These are phyloP conservation scores for Rasamsonia emersonii DNA, from an alignment of 2,329 filamentous ascomycete genomes.

Conservation along the genomic window DNA sequence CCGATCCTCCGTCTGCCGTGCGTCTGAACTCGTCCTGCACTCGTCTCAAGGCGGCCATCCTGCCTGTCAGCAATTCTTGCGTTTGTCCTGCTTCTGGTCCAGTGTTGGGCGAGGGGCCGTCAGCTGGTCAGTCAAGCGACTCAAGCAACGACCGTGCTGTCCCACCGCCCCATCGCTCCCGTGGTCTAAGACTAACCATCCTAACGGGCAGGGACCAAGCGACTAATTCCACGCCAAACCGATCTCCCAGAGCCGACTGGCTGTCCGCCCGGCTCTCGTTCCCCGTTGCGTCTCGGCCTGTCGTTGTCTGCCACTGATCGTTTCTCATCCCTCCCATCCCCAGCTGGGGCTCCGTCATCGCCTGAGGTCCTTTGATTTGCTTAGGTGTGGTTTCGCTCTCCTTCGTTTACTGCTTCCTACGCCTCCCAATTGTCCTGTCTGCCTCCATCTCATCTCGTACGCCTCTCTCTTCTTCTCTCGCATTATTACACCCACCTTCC, in stretches of 20 bases:
- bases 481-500: conserved; percentile 11
- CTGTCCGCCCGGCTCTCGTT: neutral
- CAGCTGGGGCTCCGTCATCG: neutral
- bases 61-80: too few relatives aligned
- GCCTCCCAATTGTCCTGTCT: conserved; percentile 17
- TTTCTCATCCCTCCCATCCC: conserved; percentile 7
- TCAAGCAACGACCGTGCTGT: too few relatives aligned
- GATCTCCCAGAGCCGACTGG: neutral
- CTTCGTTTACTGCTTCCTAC: neutral
- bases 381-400: conserved; percentile 1
- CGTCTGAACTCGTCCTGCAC: too few relatives aligned
- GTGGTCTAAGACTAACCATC: too few relatives aligned
- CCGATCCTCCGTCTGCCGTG: too few relatives aligned
- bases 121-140: too few relatives aligned
- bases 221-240: neutral
- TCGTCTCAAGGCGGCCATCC: too few relatives aligned
- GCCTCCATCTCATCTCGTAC: conserved; percentile 17
- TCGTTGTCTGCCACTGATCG: conserved; percentile 1
- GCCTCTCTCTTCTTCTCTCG: conserved; percentile 19
- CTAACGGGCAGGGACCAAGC: neutral
- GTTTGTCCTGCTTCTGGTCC: too few relatives aligned
- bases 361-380: too few relatives aligned
- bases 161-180: too few relatives aligned
- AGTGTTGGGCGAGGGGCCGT: too few relatives aligned
- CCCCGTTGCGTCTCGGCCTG: conserved; percentile 7